Percentiles rank a stretch among this genome's conserved stretches.
These are phyloP conservation scores for Eremomyces bilateralis DNA, from an alignment of 495 filamentous ascomycete species.

Conservation along the genomic window DNA sequence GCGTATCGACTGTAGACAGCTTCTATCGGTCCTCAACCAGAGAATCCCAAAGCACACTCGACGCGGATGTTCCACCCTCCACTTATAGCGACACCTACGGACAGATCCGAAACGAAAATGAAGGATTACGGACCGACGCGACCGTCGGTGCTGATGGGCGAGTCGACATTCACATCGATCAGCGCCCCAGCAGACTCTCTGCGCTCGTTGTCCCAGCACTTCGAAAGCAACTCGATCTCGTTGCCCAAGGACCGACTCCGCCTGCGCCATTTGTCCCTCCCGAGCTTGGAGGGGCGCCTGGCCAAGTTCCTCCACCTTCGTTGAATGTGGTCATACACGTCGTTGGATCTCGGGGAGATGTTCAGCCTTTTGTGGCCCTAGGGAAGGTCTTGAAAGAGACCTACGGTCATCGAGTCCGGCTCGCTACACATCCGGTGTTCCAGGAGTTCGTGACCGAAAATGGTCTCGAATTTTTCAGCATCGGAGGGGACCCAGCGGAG, in stretches of 20 bases:
- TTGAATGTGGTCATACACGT: conserved; percentile 32
- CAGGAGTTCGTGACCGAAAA: conserved; percentile 31
- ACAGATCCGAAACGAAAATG: conserved; percentile 26
- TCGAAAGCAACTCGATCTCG: conserved; percentile 28
- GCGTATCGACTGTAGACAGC: too few relatives aligned
- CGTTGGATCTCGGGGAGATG: conserved; percentile 31
- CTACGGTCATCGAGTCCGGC: conserved; percentile 29
- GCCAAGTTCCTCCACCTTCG: conserved; percentile 26
- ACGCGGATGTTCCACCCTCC: conserved; percentile 20
- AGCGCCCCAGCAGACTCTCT: conserved; percentile 39
- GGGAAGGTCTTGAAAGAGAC: conserved; percentile 26
- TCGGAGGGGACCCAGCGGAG: conserved; percentile 39
- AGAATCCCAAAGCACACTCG: too few relatives aligned
- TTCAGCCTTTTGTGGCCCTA: conserved; percentile 31
- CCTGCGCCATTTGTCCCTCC: conserved; percentile 39
- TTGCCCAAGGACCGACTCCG: conserved; percentile 21
- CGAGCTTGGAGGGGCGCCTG: conserved; percentile 34
- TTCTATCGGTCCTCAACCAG: too few relatives aligned
- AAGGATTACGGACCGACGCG: conserved; percentile 32
- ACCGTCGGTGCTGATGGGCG: conserved; percentile 38
- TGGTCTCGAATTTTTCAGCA: conserved; percentile 38
- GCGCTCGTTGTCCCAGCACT: conserved; percentile 44
- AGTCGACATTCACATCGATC: conserved; percentile 52
- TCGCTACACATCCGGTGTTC: conserved; percentile 42
- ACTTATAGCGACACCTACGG: conserved; percentile 29